Evolutionary conservation across 495 filamentous ascomycete species (phyloP).

Genomic region (Letharia columbiana): DNA sequence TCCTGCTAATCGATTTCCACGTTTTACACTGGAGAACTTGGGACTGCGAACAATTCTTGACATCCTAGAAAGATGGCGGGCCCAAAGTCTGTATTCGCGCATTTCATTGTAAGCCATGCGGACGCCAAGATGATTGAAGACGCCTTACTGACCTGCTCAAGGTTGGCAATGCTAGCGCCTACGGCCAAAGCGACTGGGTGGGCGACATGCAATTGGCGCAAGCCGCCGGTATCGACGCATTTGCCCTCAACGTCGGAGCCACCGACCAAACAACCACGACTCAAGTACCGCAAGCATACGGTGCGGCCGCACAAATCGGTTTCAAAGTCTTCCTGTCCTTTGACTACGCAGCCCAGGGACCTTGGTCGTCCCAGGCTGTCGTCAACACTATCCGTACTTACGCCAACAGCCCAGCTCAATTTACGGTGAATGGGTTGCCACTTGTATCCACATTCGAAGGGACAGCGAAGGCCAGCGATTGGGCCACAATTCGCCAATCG

Average conservation of each 20-base stretch:
- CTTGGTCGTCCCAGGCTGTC: conserved; percentile 46
- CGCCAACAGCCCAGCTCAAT: conserved; percentile 30
- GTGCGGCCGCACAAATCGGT: conserved; percentile 45
- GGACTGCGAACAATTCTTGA: background rate
- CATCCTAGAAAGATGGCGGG: background rate
- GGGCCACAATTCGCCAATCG: conserved; percentile 45
- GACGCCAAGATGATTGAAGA: background rate
- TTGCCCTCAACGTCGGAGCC: conserved; percentile 58
- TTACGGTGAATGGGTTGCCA: conserved; percentile 37
- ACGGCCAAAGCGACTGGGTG: conserved; percentile 39
- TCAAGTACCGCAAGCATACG: conserved; percentile 48
- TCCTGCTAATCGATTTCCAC: too few species aligned
- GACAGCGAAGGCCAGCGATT: conserved; percentile 38
- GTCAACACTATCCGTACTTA: conserved; percentile 49
- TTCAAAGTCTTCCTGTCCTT: conserved; percentile 65
- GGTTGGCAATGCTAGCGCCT: conserved; percentile 1
- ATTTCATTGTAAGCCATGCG: background rate
- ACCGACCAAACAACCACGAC: conserved; percentile 42
- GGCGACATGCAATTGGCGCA: conserved; percentile 53
- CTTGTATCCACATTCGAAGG: conserved; percentile 58
- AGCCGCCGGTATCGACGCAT: conserved; percentile 58
- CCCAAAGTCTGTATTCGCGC: conserved; percentile 3
- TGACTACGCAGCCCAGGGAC: conserved; percentile 41
- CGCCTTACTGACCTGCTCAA: background rate
- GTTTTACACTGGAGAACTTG: background rate